Evolutionary conservation across 768 basidiomycete genomes (phyloP).

Genomic region (Rhodotorula graminis): DNA sequence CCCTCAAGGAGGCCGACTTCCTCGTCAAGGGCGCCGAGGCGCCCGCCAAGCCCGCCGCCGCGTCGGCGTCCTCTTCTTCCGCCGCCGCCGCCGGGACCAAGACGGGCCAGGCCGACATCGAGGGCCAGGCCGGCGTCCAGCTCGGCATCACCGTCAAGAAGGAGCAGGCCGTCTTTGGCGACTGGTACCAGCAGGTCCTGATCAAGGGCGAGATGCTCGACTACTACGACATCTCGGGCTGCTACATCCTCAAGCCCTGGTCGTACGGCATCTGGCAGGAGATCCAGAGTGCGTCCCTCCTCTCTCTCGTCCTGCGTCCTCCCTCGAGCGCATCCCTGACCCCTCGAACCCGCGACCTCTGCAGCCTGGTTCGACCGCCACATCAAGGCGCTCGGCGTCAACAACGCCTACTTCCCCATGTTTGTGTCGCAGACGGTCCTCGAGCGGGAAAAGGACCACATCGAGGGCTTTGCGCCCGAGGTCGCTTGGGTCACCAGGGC

Average conservation of each 20-base stretch:
- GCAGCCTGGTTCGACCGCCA: conserved; percentile 80
- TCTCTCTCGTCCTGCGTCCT: too few relatives aligned
- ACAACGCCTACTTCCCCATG: conserved; percentile 99
- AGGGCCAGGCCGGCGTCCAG: conserved; percentile 39
- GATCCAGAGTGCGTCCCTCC: conserved; percentile 66
- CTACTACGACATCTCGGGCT: conserved; percentile 97
- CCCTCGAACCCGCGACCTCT: too few relatives aligned
- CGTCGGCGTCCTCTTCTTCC: background rate
- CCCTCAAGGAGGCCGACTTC: conserved; percentile 94
- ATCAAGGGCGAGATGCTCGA: conserved; percentile 98
- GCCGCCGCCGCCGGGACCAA: background rate
- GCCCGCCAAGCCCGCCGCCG: conserved; percentile 55
- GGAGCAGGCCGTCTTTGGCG: conserved; percentile 42
- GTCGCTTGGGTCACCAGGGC: conserved; percentile 99
- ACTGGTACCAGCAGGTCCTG: conserved; percentile 59
- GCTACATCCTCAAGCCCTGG: conserved; percentile 97
- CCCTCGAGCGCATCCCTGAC: background rate
- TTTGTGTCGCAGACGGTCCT: conserved; percentile 88
- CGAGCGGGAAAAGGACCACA: conserved; percentile 95
- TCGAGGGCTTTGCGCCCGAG: conserved; percentile 98
- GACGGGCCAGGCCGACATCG: conserved; percentile 18
- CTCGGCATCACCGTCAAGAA: conserved; percentile 44
- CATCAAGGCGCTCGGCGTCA: conserved; percentile 80
- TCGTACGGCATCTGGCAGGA: conserved; percentile 95
- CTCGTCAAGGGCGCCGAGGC: conserved; percentile 56